These are phyloP conservation scores for Babesia ovata DNA, from an alignment of 169 alveolate genomes.

Conservation along the genomic window DNA sequence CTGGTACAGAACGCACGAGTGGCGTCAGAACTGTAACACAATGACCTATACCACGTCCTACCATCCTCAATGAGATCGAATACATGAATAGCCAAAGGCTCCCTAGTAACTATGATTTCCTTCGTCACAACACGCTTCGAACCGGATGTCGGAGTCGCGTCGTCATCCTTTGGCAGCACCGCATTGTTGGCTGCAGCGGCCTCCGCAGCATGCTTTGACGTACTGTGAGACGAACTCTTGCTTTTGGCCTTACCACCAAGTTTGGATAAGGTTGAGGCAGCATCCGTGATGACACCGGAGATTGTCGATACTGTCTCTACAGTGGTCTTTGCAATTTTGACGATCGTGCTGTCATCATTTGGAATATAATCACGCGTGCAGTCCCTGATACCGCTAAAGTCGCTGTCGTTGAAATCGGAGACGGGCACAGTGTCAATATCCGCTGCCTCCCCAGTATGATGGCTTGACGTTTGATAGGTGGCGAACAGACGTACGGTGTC, in stretches of 20 bases:
- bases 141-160: conserved; percentile 13
- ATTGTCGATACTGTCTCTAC: conserved; percentile 57
- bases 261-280: conserved; percentile 63
- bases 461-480: conserved; percentile 29
- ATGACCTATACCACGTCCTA: conserved; percentile 70
- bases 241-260: conserved; percentile 42
- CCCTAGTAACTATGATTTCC: conserved; percentile 66
- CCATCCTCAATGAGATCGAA: conserved; percentile 74
- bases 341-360: conserved; percentile 46
- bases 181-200: conserved; percentile 39
- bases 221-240: conserved; percentile 3
- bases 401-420: conserved; percentile 42
- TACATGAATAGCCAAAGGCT: conserved; percentile 72
- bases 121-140: conserved; percentile 58
- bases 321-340: conserved; percentile 51
- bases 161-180: conserved; percentile 26
- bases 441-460: conserved; percentile 32
- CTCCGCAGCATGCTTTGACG: conserved; percentile 29
- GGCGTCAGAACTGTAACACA: conserved; percentile 75
- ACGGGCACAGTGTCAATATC: conserved; percentile 22
- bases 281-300: conserved; percentile 57
- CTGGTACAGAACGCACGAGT: conserved; percentile 66
- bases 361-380: conserved; percentile 52
- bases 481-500: conserved; percentile 20
- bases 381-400: conserved; percentile 48